Base-by-base conservation (phyloP, 2,329 filamentous ascomycete species). In the Bipolaris gigantea region DNA sequence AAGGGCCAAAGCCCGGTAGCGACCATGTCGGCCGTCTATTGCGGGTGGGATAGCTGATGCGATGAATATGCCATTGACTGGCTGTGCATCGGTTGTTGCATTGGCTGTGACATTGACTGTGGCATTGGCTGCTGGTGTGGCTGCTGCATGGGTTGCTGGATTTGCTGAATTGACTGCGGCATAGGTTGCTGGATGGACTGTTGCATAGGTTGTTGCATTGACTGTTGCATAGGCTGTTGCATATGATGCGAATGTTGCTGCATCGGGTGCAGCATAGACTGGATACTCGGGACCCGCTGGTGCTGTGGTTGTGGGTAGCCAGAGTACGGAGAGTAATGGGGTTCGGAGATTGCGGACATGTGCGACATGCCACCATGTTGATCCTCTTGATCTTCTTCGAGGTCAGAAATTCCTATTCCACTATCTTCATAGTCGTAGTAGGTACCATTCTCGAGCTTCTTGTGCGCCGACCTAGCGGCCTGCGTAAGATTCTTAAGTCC, bases 401-500 rank as follows among this genome's bases (percentile, higher is more conserved):
- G 72, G 70, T 81, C 79, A 68, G 78, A 80, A 67, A 76, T 70
- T 62, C 83, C 86, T 77, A 89, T 83, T 69, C 85, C 87, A 77
- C 85, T 88, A 77, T 90, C 88, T 77, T 89, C 87, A 77, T 77
- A 72, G 62, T 77, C 74, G 63, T 69, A 70, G 67, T 76, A 74
- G 66, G 69, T 78, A 76, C 75, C 76, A 65, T 64, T 62, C 49
- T 63, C 63, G 80, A 83, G 84, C 76, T 86, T 86, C 66, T 86
- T 86, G 54, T 83, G 80, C 53, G 83, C 85, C 51, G 86, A 83
- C 57, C 89, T 84, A 60, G 86, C 82, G 48, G 85, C 84, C 64
- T 86, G 85, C 71, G 88, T 86, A 53, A 94, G 82, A 73, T 90
- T 92, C 77, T 92, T 93, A 65, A 93, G 79, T 33, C 90, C 90